Evolutionary conservation across 371 early-diverging fungal species (phyloP).

Genomic region (Zopfochytrium polystomum): DNA sequence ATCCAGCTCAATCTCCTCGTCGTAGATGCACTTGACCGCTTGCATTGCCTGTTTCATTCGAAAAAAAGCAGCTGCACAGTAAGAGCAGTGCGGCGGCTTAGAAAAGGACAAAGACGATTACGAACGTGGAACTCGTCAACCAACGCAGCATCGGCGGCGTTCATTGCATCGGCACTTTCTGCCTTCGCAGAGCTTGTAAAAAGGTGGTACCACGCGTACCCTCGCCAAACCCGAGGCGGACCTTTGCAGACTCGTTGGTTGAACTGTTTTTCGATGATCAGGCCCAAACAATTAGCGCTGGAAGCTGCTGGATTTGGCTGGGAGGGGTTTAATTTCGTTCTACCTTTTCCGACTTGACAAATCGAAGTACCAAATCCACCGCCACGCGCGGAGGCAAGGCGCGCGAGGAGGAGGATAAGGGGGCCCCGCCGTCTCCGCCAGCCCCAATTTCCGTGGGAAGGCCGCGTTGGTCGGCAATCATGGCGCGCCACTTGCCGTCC

Average conservation of each 20-base stretch:
- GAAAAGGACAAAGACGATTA: constrained; percentile 3
- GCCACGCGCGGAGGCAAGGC: no score
- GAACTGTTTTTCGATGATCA: constrained; percentile 5
- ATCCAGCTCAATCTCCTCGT: not conserved
- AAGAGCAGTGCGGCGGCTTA: not conserved
- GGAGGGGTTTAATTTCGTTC: no score
- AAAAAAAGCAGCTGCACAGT: not conserved
- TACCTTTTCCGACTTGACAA: no score
- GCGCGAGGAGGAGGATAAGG: no score
- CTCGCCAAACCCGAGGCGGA: constrained; percentile 12
- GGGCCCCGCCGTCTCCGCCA: no score
- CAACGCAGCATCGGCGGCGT: not conserved
- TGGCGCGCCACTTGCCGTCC: not conserved
- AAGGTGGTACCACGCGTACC: constrained; percentile 14
- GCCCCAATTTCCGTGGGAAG: no score
- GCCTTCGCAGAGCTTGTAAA: no score
- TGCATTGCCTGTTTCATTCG: not conserved
- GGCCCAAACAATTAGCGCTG: not conserved
- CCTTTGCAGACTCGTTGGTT: constrained; percentile 6
- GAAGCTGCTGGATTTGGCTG: no score
- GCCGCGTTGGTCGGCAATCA: not conserved
- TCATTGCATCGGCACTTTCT: not conserved
- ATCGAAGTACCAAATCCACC: no score
- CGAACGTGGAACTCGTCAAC: not conserved
- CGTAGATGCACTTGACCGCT: not conserved